Percentiles rank a stretch among this genome's conserved stretches.
Conservation (phyloP, 2,329 filamentous ascomycete genomes). For the Colletotrichum tamarilloi region DNA sequence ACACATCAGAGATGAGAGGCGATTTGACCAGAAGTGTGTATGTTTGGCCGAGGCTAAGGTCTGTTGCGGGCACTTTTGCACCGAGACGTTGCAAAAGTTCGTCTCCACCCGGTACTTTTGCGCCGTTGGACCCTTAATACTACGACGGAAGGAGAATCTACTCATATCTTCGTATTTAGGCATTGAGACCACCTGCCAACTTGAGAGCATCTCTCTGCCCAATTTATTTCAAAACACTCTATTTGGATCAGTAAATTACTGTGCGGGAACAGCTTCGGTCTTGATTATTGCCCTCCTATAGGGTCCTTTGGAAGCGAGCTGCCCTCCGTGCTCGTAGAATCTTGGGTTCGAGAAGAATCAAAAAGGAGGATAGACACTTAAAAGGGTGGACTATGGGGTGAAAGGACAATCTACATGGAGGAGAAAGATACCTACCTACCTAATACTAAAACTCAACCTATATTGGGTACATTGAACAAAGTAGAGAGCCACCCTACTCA, state of each 20-base stretch:
- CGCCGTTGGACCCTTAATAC: slow-evolving; percentile 1
- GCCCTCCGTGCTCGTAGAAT: background rate
- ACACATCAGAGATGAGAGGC: background rate
- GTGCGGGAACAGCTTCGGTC: background rate
- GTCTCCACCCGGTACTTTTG: slow-evolving; percentile 17
- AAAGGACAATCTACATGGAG: background rate
- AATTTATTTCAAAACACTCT: background rate
- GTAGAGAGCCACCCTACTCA: background rate
- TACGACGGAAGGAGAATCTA: background rate
- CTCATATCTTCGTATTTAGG: background rate
- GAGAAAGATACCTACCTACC: background rate
- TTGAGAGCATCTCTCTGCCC: background rate
- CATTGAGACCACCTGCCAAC: background rate
- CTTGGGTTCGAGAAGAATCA: no score
- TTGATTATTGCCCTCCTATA: fast-evolving
- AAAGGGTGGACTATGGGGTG: background rate
- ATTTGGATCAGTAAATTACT: background rate
- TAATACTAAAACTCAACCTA: background rate
- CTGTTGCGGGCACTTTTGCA: slow-evolving; percentile 20
- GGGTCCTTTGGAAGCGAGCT: background rate
- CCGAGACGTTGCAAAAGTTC: slow-evolving; percentile 20
- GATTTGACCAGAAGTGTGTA: background rate
- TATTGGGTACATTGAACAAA: background rate
- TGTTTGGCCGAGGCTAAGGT: slow-evolving; percentile 5
- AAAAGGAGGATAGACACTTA: background rate